These are phyloP conservation scores for Leersia perrieri DNA, from an alignment of 176 grass and related monocot genomes.

Conservation along the genomic window DNA sequence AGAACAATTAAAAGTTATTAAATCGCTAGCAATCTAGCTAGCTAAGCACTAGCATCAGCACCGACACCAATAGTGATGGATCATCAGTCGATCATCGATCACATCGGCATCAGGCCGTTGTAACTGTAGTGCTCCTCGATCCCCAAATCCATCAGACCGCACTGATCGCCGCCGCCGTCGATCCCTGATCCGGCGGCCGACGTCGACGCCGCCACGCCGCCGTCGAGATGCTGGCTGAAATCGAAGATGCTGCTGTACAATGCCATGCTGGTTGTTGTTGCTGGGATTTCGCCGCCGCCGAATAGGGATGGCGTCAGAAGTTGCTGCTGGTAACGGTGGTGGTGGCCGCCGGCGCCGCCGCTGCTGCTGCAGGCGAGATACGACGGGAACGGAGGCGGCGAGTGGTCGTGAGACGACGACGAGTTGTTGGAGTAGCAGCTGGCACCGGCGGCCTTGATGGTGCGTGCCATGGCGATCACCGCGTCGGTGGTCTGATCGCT, in stretches of 20 bases:
- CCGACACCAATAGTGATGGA: background rate
- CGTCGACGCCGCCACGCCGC: background rate
- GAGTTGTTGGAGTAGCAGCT: slow-evolving; percentile 6
- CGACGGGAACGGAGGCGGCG: slow-evolving; percentile 32
- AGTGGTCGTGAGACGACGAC: slow-evolving; percentile 21
- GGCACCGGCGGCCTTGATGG: background rate
- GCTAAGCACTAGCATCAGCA: background rate
- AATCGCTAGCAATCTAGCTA: background rate
- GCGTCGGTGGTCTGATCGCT: slow-evolving; percentile 15
- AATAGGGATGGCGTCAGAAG: background rate
- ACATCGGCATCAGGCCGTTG: slow-evolving; percentile 49
- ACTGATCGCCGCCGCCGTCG: slow-evolving; percentile 19
- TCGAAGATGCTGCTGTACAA: slow-evolving; percentile 33
- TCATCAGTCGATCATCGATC: background rate
- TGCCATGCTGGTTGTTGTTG: background rate
- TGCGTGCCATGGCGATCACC: background rate
- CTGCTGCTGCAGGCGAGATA: slow-evolving; percentile 1
- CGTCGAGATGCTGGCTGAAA: slow-evolving; percentile 32
- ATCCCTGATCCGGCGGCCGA: background rate
- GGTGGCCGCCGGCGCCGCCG: too few relatives aligned
- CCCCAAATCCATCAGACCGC: slow-evolving; percentile 45
- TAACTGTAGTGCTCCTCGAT: slow-evolving; percentile 50
- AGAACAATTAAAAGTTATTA: slow-evolving; percentile 5
- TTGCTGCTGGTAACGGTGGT: slow-evolving; percentile 21
- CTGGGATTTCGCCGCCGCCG: background rate